Percentiles rank a stretch among this genome's conserved stretches.
These are phyloP conservation scores for Ceriops decandra DNA, from an alignment of 345 rosid species.

Conservation along the genomic window DNA sequence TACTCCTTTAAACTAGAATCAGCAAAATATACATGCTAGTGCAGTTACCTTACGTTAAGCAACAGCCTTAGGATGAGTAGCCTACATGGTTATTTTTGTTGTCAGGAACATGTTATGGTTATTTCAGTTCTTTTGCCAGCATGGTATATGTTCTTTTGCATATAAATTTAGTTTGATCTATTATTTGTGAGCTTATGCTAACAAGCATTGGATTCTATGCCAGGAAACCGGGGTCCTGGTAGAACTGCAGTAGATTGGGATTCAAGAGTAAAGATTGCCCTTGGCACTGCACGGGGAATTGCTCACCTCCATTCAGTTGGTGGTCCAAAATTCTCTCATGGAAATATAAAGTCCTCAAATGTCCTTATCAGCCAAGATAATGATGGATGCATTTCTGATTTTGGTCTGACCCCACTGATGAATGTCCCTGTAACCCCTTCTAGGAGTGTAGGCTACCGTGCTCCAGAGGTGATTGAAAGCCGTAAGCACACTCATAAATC, in stretches of 20 bases:
- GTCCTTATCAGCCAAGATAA: slow-evolving; percentile 58
- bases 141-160: background rate
- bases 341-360: slow-evolving; percentile 81
- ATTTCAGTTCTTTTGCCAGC: background rate
- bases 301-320: slow-evolving; percentile 66
- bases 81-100: background rate
- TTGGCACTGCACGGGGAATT: slow-evolving; percentile 67
- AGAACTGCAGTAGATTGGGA: slow-evolving; percentile 68
- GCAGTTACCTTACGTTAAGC: background rate
- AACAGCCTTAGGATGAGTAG: background rate
- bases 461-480: slow-evolving; percentile 65
- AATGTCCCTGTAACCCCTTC: slow-evolving; percentile 54
- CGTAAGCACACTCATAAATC: slow-evolving; percentile 67
- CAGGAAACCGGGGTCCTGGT: slow-evolving; percentile 58
- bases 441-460: slow-evolving; percentile 72
- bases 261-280: slow-evolving; percentile 58
- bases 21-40: background rate
- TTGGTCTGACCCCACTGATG: slow-evolving; percentile 65
- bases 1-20: background rate
- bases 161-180: background rate
- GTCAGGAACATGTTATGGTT: background rate
- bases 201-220: slow-evolving; percentile 13
- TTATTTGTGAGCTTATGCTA: background rate
- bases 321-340: slow-evolving; percentile 74
- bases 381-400: slow-evolving; percentile 59